phyloP scores from a whole-genome alignment of 495 filamentous ascomycete species.

The Lophiostoma macrostomum region DNA sequence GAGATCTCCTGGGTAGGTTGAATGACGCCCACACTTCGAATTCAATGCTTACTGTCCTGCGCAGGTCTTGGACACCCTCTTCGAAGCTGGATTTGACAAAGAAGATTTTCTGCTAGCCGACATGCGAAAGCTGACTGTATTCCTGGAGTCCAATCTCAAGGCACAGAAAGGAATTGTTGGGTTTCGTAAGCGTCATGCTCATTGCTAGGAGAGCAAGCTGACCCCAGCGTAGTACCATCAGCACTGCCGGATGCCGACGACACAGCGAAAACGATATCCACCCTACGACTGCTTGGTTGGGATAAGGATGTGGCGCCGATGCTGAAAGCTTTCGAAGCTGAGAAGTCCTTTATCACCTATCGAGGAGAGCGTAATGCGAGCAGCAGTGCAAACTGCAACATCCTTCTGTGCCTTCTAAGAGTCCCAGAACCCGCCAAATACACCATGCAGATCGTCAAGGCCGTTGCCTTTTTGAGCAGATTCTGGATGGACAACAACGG shows the following conservation, averaged over 20 bases:
- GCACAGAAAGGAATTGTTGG: conserved; percentile 20
- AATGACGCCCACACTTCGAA: conserved; percentile 31
- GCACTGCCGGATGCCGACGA: conserved; percentile 50
- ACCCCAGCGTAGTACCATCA: conserved; percentile 26
- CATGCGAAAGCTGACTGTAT: conserved; percentile 16
- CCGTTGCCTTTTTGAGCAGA: conserved; percentile 8
- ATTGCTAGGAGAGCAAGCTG: neutral
- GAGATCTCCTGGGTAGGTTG: conserved; percentile 24
- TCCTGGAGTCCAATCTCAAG: conserved; percentile 16
- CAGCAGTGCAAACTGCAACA: conserved; percentile 26
- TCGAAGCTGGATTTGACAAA: conserved; percentile 22
- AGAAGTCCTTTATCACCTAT: conserved; percentile 26
- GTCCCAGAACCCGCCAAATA: conserved; percentile 16
- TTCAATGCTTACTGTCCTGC: conserved; percentile 1
- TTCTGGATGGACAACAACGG: conserved; percentile 18
- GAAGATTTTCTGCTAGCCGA: conserved; percentile 22
- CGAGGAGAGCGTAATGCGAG: conserved; percentile 24
- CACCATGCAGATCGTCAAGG: conserved; percentile 25
- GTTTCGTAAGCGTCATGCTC: conserved; percentile 8
- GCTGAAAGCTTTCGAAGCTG: conserved; percentile 25
- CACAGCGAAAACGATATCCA: conserved; percentile 43
- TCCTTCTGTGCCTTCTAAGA: conserved; percentile 21
- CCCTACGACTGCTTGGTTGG: conserved; percentile 17
- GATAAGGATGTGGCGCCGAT: conserved; percentile 17
- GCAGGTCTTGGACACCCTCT: conserved; percentile 14